Conservation (phyloP, 176 grass and related monocot species). For the Bonia amplexicaulis region DNA sequence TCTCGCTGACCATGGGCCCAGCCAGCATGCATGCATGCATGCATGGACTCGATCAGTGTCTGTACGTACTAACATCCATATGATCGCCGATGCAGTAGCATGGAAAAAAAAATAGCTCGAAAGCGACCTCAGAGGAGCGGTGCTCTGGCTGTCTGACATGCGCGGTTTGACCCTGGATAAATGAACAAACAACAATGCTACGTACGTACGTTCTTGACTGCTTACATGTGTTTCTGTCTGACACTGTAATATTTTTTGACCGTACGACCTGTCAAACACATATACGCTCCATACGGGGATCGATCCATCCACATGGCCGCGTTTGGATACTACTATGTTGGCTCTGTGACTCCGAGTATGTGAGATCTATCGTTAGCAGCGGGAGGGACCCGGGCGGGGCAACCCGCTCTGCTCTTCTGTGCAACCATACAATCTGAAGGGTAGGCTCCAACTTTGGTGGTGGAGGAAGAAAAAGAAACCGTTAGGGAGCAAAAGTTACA, state of each 20-base stretch:
- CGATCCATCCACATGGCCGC: neutral
- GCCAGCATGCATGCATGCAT: neutral
- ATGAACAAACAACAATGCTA: neutral
- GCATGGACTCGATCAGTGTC: neutral
- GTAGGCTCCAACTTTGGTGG: neutral
- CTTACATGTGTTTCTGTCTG: neutral
- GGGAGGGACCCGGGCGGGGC: neutral
- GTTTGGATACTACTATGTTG: neutral
- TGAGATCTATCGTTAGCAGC: neutral
- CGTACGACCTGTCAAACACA: neutral
- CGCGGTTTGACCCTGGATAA: conserved; percentile 26
- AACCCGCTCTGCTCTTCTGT: neutral
- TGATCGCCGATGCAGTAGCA: neutral
- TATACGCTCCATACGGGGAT: neutral
- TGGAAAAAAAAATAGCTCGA: neutral
- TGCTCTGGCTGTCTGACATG: neutral
- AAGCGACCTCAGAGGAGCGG: conserved; percentile 20
- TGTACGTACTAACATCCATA: neutral
- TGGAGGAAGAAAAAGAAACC: neutral
- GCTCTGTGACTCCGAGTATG: neutral
- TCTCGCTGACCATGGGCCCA: neutral
- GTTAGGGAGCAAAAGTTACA: neutral
- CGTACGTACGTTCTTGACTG: neutral
- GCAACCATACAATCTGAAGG: no score
- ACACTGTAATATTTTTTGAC: neutral